Evolutionary conservation across 2,329 filamentous ascomycete genomes (phyloP), one percentile per base, ranked within the genome.

Genomic region (Aspergillus sp.): DNA sequence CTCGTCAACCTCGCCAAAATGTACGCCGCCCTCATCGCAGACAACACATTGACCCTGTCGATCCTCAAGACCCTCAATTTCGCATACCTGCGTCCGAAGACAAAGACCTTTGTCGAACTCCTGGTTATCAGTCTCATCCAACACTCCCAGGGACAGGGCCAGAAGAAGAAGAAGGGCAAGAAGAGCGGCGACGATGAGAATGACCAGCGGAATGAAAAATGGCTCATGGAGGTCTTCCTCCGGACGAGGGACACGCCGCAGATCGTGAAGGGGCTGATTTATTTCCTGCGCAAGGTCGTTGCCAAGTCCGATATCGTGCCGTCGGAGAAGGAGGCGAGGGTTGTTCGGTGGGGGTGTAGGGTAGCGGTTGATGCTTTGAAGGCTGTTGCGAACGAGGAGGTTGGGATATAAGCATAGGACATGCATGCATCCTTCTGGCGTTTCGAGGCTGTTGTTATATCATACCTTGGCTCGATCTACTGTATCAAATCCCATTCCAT

Each of bases 261-360:
- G 36, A 71, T 95, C 40, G 75, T 80, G 4, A 75, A 75, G 35
- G 83, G 84, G 0, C 51, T 95, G 43, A 78, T 82, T 40, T 93
- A 80, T 58, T 91, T 94, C 52, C 51, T 96, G 32, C 75, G 76
- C 50, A 86, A 82, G 54, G 73, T 81, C 27, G 71, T 95, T 11
- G 67, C 73, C 4, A 82, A 78, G 53, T 81, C 79, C 1, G 73
- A 75, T 46, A 49, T 71, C 36, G 58, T 64, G 14, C 60, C 60
- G 20, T 63, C 55, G n/a, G 65, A 64, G 37, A 59, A 61, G 29
- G 74, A 79, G 44, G 63, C 57, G 42, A 70, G 69, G 34, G 55
- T 65, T 10, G 60, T 79, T 27, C 55, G 58, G 51, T 55, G 64
- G 66, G 56, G 66, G 26, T 61, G 60, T 37, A 58, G 49, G 44